Base-by-base conservation (phyloP, 352 stramenopile species). In the Proteromonas lacertae region DNA sequence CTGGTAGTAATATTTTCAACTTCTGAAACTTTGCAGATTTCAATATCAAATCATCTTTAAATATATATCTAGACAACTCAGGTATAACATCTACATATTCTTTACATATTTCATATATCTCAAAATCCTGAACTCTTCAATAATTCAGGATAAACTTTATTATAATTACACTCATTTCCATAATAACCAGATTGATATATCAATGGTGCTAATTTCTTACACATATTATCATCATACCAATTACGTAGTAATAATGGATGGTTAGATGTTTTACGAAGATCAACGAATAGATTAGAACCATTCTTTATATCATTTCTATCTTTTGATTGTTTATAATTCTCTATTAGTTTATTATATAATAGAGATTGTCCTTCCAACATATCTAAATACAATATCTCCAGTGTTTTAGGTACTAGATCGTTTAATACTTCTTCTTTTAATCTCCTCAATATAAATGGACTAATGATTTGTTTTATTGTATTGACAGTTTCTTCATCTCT, bases 181-280 rank as follows among this genome's bases (percentile, higher is more conserved):
- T 71, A 77, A 32, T 61, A 60, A 12, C 44, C 43, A 25, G 53
- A 56, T 24, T 48, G 37, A 31, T 89, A 60, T 26, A 87, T 41
- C 23, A 61, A 60, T 22, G 53, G 52, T 8, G 58, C 66, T 41
- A 95, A 62, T 17, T 63, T 62, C 17, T 69, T 44, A 8, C 30
- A 20, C 29, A 86, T 51, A 20, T 66, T 63, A 17, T 65, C 52
- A 14, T 69, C 54, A 52, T 38, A 69, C 41, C 50, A 66, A 64
- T 56, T 75, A 4, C 75, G 63, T 19, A 96, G 51, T 16, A 96
- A 51, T 21, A 93, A 56, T 3, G 82, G 75, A 46, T 96, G 82
- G 48, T 97, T 93, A 0, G 82, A 80, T 1, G 72, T 78, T 50
- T 96, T 96, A 7, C 84, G 63, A 25, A 95, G 56, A 41, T 87